Evolutionary conservation across 345 rosid genomes (phyloP), one percentile per base, ranked within the genome.

Genomic region (Toxicodendron radicans): DNA sequence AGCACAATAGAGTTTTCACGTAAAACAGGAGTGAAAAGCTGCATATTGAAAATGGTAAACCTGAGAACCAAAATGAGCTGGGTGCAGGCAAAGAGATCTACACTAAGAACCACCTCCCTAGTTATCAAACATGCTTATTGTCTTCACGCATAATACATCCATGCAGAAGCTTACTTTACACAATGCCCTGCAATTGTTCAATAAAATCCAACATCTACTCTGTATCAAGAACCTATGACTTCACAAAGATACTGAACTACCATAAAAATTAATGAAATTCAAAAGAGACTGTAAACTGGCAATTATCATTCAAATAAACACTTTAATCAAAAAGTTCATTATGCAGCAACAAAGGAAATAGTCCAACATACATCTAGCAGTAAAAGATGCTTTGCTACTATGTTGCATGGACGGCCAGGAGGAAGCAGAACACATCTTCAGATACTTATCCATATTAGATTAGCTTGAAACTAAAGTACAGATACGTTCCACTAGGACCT

Each of bases 341-440:
- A 73, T 38, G 45, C 59, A 79, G 66, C 79, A 81, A 78, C 72
- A 78, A 35, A 82, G 78, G 71, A 53, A 77, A 77, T 79, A 79
- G 81, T 81, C 84, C 82, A 74, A 85, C 92, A 88, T 82, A 84
- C 90, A 88, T 85, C 84, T 64, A 82, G 88, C 77, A 82, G 85
- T 70, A 81, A 80, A 78, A 82, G 88, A 83, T 85, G 87, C 83
- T 77, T 38, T 82, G 81, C 80, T 83, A 88, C 80, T 81, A 83
- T 38, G 43, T 38, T 78, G 87, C 80, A 83, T 46, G 68, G 85
- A 79, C 75, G 87, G 76, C 85, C 77, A 83, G 84, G 68, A 35
- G 84, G 80, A 75, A 84, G 84, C 80, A 86, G 86, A 82, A 80
- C 52, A 82, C 68, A 83, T 82, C 87, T 81, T 74, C 73, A 79